Base-by-base conservation (phyloP, 2,329 filamentous ascomycete genomes). In the Aspergillus sp. region DNA sequence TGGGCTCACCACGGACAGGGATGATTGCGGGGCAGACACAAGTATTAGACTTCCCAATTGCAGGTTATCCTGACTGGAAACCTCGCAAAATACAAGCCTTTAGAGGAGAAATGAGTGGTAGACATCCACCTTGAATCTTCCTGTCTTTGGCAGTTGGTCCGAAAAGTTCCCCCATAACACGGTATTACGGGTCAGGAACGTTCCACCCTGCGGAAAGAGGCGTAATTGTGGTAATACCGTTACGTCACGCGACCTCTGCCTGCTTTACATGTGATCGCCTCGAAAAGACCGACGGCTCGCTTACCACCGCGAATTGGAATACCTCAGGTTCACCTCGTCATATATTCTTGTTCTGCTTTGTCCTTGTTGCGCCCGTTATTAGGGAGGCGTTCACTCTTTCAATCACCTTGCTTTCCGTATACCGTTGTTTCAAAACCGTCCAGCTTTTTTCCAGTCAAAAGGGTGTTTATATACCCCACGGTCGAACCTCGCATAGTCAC, bases 201-300 rank as follows among this genome's bases (percentile, higher is more conserved):
- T 38, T 48, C 48, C 23, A 37, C 15, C n/a, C 27, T 20, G 47
- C 49, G 41, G 27, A 44, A 37, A 43, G 1, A 3, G 57, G 61
- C 5, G 20, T 38, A 45, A 61, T 53, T 54, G 57, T 56, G 45
- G 62, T 67, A 65, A 42, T 48, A 12, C 7, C 17, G 45, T 62
- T 65, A 65, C 62, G 58, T 66, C 63, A 67, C 63, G 62, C 63
- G 63, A 60, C 58, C 60, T 38, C 25, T 20, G 15, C n/a, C 44
- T 56, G 56, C 60, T 61, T 66, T 57, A 59, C 64, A 67, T 67
- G 64, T 67, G 64, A 67, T 65, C 50, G 52, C 46, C 45, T 54
- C 43, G 48, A 58, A 57, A 54, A 52, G 53, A 49, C 56, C 57
- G 59, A 57, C 46, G 44, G 49, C 37, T 39, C 37, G 37, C 37